Base-by-base conservation (phyloP, 2,329 filamentous ascomycete genomes). In the Xylariaceae sp. region DNA sequence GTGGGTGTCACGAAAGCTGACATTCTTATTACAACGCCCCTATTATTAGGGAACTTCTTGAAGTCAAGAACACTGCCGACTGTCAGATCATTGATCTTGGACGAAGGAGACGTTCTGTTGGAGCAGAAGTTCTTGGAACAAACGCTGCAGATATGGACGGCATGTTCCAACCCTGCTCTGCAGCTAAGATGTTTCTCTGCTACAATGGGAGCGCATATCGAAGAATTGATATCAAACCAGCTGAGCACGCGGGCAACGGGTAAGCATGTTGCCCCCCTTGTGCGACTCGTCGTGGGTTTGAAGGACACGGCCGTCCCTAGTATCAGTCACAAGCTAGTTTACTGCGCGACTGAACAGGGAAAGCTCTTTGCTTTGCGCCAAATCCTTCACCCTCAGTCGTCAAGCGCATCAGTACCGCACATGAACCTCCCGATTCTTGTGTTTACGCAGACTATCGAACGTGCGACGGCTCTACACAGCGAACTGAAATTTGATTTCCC, bases 401-500 rank as follows among this genome's bases (percentile, higher is more conserved):
- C 78, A 9, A 73, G 75, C 60, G 76, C 78, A 64, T 80, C 85
- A 0, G 81, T 83, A 8, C 80, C 84, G 34, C 78, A 80, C 5
- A 78, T 97, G 51, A 86, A 90, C 0, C 91, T 94, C 0, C 94
- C 94, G 0, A 96, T 97, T 75, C 81, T 99, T 4, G 88, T 99
- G 61, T 99, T 99, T 74, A 94, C 93, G 0, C 94, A 99, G 76
- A 97, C 93, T 0, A 96, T 99, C 59, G 88, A 92, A 55, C 86
- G 94, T 67, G 94, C 94, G 0, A 84, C 88, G 37, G 92, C 94
- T 4, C 82, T 99, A 1, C 87, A 96, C 72, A 87, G 89, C 39
- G 94, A 99, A 73, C 82, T 99, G 35, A 87, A 90, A 62, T 99
- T 96, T 76, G 94, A 99, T 71, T 96, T 99, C 51, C 92, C 94